Conservation (phyloP, 768 basidiomycete species). For the Phylloporus sp. region DNA sequence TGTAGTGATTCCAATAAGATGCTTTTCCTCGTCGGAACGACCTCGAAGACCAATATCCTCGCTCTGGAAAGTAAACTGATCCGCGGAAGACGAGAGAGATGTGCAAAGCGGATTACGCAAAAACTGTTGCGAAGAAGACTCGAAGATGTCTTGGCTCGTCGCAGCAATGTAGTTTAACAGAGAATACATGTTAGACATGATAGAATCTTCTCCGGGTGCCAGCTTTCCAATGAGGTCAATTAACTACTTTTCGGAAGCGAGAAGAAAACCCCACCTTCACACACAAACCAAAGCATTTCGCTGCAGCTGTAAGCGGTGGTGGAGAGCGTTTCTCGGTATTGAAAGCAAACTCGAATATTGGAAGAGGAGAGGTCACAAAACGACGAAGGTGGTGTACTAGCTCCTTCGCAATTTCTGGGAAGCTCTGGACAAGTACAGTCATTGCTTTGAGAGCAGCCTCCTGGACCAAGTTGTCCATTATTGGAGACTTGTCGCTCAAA, state of each 20-base stretch:
- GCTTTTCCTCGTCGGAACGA: conserved; percentile 78
- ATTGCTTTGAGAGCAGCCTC: conserved; percentile 87
- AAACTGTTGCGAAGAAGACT: conserved; percentile 42
- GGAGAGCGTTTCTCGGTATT: conserved; percentile 67
- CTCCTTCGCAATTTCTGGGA: conserved; percentile 68
- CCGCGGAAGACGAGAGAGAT: conserved; percentile 31
- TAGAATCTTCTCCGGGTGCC: conserved; percentile 80
- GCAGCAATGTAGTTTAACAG: conserved; percentile 88
- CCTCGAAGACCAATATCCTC: conserved; percentile 61
- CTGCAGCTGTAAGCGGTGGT: conserved; percentile 76
- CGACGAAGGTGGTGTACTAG: conserved; percentile 78
- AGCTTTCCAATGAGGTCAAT: conserved; percentile 41
- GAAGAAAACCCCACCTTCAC: conserved; percentile 52
- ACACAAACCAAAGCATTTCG: conserved; percentile 86
- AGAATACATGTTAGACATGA: conserved; percentile 96
- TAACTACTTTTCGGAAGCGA: background rate
- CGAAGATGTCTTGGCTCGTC: conserved; percentile 71
- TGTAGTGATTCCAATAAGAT: conserved; percentile 81
- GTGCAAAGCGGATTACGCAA: conserved; percentile 39
- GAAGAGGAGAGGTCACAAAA: conserved; percentile 83
- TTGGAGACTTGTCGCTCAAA: conserved; percentile 74
- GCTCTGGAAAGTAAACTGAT: conserved; percentile 49
- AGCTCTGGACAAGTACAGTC: conserved; percentile 81
- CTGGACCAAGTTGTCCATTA: conserved; percentile 79
- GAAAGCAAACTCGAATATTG: conserved; percentile 86